Percentiles rank a stretch among this genome's conserved stretches.
Conservation (phyloP, 2,329 filamentous ascomycete genomes). For the Phialophora macrospora region DNA sequence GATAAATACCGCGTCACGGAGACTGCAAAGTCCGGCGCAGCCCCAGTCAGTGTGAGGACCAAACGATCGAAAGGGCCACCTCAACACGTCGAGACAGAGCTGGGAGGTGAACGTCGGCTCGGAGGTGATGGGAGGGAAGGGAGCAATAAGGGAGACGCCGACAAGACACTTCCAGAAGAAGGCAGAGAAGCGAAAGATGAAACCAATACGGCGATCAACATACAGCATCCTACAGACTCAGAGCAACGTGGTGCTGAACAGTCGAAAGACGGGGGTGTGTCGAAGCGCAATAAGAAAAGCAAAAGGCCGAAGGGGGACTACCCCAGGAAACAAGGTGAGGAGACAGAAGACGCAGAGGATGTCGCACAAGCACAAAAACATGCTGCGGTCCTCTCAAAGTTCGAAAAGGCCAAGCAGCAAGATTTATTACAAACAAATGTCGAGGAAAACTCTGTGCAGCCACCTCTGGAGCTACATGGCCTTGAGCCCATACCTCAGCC, state of each 20-base stretch:
- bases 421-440: slow-evolving; percentile 18
- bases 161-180: background rate
- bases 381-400: slow-evolving; percentile 41
- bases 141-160: background rate
- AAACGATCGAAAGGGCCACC: slow-evolving; percentile 38
- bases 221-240: background rate
- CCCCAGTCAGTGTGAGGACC: background rate
- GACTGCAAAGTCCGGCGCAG: slow-evolving; percentile 8
- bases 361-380: slow-evolving; percentile 34
- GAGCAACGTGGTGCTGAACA: background rate
- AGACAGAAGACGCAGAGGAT: slow-evolving; percentile 51
- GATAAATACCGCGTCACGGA: slow-evolving; percentile 31
- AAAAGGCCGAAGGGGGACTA: background rate
- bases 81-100: slow-evolving; percentile 25
- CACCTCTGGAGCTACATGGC: slow-evolving; percentile 58
- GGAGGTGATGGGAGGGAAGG: slow-evolving; percentile 13
- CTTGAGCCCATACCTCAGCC: slow-evolving; percentile 84
- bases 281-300: slow-evolving; percentile 23
- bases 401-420: slow-evolving; percentile 37
- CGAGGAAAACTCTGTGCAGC: slow-evolving; percentile 38
- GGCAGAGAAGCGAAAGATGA: slow-evolving; percentile 12
- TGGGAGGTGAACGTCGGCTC: slow-evolving; percentile 31
- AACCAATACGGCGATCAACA: background rate
- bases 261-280: background rate
- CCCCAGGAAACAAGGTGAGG: slow-evolving; percentile 25